Evolutionary conservation across 495 filamentous ascomycete species (phyloP).

Genomic region (Parmelia sp.): DNA sequence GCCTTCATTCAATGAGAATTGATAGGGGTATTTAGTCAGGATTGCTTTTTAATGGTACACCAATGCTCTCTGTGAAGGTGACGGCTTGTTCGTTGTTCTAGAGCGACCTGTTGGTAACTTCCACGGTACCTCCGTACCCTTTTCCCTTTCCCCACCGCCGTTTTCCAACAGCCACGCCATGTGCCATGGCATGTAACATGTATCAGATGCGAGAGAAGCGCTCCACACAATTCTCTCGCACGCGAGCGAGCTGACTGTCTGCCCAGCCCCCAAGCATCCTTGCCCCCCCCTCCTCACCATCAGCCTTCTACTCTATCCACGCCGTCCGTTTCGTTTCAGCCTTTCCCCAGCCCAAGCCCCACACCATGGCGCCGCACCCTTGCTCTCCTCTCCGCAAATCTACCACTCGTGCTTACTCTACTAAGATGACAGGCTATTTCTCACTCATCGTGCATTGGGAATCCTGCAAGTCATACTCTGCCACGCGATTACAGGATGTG

Average conservation of each 20-base stretch:
- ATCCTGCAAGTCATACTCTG: not conserved
- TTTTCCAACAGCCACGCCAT: not conserved
- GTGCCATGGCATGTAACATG: not conserved
- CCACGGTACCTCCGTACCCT: not conserved
- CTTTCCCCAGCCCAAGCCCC: not conserved
- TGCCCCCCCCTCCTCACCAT: not conserved
- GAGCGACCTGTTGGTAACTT: not conserved
- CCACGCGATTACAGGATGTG: not conserved
- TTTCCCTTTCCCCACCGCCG: not conserved
- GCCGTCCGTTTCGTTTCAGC: not conserved
- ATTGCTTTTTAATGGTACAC: not conserved
- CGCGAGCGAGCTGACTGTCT: not conserved
- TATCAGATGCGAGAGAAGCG: not conserved
- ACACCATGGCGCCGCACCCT: not conserved
- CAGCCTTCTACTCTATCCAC: not conserved
- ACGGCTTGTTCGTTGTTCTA: not conserved
- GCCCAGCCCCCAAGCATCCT: not conserved
- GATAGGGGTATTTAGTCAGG: too few species aligned
- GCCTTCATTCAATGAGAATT: too few species aligned
- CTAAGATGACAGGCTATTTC: not conserved
- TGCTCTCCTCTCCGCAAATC: not conserved
- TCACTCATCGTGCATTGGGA: conserved; percentile 2
- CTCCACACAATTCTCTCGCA: not conserved
- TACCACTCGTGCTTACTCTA: not conserved
- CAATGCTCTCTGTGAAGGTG: not conserved